Evolutionary conservation across 1,284 basidiomycete species (phyloP).

Genomic region (Cutaneotrichosporon mucoides): DNA sequence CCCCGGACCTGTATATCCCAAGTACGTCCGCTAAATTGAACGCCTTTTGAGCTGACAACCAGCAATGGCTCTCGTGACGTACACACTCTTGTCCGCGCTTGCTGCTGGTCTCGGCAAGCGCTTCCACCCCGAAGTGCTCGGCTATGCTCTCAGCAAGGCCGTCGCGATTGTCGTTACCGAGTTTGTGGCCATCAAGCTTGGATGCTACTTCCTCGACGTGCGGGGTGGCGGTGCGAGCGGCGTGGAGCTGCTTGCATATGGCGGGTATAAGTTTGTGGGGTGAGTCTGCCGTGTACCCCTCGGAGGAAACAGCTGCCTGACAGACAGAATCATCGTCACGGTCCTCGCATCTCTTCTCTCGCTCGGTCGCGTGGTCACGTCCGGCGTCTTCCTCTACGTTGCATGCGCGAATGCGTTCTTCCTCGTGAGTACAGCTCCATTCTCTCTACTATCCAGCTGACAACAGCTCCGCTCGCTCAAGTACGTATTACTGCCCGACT

Average conservation of each 20-base stretch:
- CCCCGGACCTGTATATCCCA: constrained; percentile 95
- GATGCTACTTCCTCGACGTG: constrained; percentile 86
- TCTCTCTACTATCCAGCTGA: neutral
- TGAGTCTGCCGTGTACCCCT: constrained; percentile 39
- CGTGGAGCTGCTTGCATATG: constrained; percentile 63
- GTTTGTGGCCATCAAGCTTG: constrained; percentile 80
- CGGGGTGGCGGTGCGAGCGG: constrained; percentile 64
- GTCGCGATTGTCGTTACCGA: constrained; percentile 76
- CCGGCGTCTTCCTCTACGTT: constrained; percentile 71
- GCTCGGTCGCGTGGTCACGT: constrained; percentile 63
- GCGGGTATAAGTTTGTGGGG: constrained; percentile 98
- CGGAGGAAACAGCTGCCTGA: neutral
- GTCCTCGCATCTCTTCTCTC: constrained; percentile 47
- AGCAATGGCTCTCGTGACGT: constrained; percentile 97
- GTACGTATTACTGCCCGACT: constrained; percentile 77
- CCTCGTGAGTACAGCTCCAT: constrained; percentile 58
- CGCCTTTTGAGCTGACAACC: constrained; percentile 2
- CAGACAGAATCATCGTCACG: constrained; percentile 44
- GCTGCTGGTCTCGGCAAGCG: constrained; percentile 75
- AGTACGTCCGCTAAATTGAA: constrained; percentile 55
- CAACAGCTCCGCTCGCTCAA: constrained; percentile 75
- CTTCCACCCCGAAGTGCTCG: constrained; percentile 88
- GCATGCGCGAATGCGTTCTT: constrained; percentile 91
- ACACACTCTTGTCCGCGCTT: constrained; percentile 81
- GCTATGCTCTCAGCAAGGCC: constrained; percentile 77